Conservation (phyloP, 306 rosid species). For the Vachellia pachyceras region DNA sequence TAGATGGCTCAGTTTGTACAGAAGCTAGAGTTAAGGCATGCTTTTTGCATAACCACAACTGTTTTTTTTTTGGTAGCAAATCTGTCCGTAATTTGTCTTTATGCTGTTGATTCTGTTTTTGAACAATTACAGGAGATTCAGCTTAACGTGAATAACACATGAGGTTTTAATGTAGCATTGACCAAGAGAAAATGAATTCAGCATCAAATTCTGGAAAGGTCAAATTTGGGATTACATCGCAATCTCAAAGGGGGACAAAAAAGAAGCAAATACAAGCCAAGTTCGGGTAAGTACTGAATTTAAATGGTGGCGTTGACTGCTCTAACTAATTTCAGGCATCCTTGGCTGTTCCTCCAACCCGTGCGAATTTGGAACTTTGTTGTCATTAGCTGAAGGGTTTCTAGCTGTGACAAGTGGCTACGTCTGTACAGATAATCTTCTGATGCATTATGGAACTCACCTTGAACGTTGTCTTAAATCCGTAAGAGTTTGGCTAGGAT, state of each 20-base stretch:
- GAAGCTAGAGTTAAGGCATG: constrained; percentile 68
- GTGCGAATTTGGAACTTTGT: neutral
- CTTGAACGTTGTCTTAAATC: neutral
- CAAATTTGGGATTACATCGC: neutral
- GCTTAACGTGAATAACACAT: constrained; percentile 50
- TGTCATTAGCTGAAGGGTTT: neutral
- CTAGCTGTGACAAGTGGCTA: neutral
- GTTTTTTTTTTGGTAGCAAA: neutral
- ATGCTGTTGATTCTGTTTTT: constrained; percentile 42
- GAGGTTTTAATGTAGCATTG: constrained; percentile 40
- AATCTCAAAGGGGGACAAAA: constrained; percentile 15
- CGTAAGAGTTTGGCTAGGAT: constrained; percentile 6
- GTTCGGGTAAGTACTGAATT: constrained; percentile 72
- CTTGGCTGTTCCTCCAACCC: constrained; percentile 34
- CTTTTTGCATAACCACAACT: constrained; percentile 7
- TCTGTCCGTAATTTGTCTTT: constrained; percentile 55
- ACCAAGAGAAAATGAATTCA: constrained; percentile 39
- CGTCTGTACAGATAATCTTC: constrained; percentile 14
- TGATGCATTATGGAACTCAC: neutral
- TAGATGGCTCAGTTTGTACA: constrained; percentile 48
- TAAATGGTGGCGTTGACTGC: constrained; percentile 74
- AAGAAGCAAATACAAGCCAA: constrained; percentile 64
- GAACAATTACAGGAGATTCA: constrained; percentile 54
- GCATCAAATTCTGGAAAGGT: constrained; percentile 58
- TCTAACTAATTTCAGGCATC: constrained; percentile 62